phyloP scores from a whole-genome alignment of 257 asterid genomes.

The Solanum microdontum region DNA sequence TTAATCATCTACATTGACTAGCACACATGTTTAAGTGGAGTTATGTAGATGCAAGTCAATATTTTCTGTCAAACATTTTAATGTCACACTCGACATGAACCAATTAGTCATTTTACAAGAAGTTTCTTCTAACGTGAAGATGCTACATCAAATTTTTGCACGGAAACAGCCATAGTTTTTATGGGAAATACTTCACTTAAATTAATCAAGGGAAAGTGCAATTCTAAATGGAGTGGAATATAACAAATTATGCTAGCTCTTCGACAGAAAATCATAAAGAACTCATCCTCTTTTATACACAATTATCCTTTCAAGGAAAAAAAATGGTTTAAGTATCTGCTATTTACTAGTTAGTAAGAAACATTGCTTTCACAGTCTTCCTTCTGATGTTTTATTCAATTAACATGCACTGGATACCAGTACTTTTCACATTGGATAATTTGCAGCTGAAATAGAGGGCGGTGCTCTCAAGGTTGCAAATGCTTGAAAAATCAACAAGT shows the following conservation, averaged over 20 bases:
- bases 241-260: not conserved
- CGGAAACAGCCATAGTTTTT: not conserved
- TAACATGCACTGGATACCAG: not conserved
- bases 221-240: not conserved
- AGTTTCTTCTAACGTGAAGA: not conserved
- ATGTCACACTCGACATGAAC: not conserved
- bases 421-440: not conserved
- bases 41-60: not conserved
- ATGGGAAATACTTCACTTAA: not conserved
- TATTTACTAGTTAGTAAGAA: not conserved
- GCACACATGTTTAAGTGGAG: not conserved
- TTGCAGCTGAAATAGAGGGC: not conserved
- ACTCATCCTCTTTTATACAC: not conserved
- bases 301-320: not conserved
- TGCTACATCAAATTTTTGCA: not conserved
- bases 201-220: not conserved
- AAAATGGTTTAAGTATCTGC: not conserved
- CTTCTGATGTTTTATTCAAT: not conserved
- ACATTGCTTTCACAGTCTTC: not conserved
- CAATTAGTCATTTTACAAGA: not conserved
- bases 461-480: not conserved
- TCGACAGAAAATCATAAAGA: not conserved
- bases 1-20: not conserved
- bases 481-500: not conserved
- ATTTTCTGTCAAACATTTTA: not conserved